phyloP scores from a whole-genome alignment of 2,329 filamentous ascomycete species.

The Hymenoscyphus repandus region DNA sequence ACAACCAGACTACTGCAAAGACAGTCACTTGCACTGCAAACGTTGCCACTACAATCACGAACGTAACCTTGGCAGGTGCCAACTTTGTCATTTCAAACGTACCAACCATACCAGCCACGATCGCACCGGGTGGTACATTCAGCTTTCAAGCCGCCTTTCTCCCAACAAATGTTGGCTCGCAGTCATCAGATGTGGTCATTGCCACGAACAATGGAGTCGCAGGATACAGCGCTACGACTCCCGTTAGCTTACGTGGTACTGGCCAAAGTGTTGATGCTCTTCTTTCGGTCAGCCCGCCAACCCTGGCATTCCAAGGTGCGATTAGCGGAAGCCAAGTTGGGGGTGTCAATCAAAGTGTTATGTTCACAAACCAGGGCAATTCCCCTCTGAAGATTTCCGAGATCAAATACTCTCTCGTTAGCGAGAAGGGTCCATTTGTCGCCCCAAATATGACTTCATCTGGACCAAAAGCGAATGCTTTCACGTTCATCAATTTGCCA shows the following conservation, averaged over 20 bases:
- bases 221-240: slow-evolving; percentile 43
- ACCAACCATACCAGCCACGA: slow-evolving; percentile 30
- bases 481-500: slow-evolving; percentile 44
- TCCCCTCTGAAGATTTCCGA: slow-evolving; percentile 38
- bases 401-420: slow-evolving; percentile 29
- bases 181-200: slow-evolving; percentile 43
- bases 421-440: slow-evolving; percentile 38
- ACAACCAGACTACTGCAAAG: slow-evolving; percentile 29
- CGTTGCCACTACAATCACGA: slow-evolving; percentile 38
- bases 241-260: slow-evolving; percentile 44
- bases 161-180: slow-evolving; percentile 41
- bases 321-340: slow-evolving; percentile 39
- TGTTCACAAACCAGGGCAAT: slow-evolving; percentile 47
- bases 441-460: slow-evolving; percentile 32
- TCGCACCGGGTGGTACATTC: slow-evolving; percentile 37
- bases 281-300: slow-evolving; percentile 42
- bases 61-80: slow-evolving; percentile 33
- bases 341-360: slow-evolving; percentile 38
- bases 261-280: slow-evolving; percentile 42
- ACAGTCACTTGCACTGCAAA: slow-evolving; percentile 45
- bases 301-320: slow-evolving; percentile 44
- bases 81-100: slow-evolving; percentile 35
- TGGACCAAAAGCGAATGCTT: slow-evolving; percentile 40
- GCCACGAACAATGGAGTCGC: slow-evolving; percentile 41
- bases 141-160: slow-evolving; percentile 40